Evolutionary conservation across 2,329 filamentous ascomycete species (phyloP).

Genomic region (Corynespora cassiicola): DNA sequence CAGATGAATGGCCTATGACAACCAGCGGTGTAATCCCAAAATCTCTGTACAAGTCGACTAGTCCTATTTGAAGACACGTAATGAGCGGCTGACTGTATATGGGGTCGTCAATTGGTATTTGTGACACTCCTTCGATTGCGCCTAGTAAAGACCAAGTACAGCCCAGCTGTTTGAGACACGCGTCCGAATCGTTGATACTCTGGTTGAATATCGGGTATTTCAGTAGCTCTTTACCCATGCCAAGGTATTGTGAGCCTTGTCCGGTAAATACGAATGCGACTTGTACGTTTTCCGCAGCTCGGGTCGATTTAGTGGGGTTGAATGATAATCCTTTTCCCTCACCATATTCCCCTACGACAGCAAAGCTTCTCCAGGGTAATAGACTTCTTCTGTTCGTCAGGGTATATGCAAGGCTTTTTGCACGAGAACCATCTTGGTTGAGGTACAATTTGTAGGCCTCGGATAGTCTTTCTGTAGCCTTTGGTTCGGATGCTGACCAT

Average conservation of each 20-base stretch:
- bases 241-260: conserved; percentile 29
- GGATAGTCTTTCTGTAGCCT: too few relatives aligned
- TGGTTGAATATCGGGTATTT: conserved; percentile 11
- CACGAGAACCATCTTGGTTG: too few relatives aligned
- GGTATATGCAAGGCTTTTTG: conserved; percentile 17
- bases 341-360: too few relatives aligned
- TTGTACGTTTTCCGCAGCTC: too few relatives aligned
- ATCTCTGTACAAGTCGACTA: conserved; percentile 23
- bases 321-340: too few relatives aligned
- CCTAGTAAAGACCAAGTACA: conserved; percentile 21
- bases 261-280: conserved; percentile 32
- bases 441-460: too few relatives aligned
- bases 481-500: too few relatives aligned
- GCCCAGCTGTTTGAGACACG: conserved; percentile 13
- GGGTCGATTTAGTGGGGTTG: too few relatives aligned
- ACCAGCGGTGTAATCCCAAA: conserved; percentile 13
- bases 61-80: conserved; percentile 24
- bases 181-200: conserved; percentile 2
- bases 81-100: conserved; percentile 27
- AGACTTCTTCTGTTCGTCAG: conserved; percentile 1
- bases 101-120: conserved; percentile 6
- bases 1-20: conserved; percentile 27
- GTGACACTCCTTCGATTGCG: conserved; percentile 1
- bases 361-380: background rate
- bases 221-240: conserved; percentile 23